Percentiles rank a stretch among this genome's conserved stretches.
phyloP scores from a whole-genome alignment of 176 grass and related monocot genomes.

The Neostapfia colusana region DNA sequence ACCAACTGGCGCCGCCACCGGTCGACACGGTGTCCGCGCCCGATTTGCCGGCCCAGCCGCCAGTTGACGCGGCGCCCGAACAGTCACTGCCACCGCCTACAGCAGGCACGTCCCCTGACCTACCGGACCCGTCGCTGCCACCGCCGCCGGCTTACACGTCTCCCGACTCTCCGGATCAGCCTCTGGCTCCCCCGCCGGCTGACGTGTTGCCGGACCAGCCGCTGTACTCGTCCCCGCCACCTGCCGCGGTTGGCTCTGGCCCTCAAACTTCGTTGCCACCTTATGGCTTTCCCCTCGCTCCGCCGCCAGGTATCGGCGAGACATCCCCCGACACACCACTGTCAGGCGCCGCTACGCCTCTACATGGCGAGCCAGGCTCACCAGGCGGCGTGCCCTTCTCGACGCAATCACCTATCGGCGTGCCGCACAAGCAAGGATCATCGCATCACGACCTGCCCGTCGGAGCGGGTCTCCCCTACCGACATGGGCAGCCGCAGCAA shows the following conservation, averaged over 20 bases:
- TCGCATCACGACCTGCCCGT: conserved; percentile 34
- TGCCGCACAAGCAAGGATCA: conserved; percentile 2
- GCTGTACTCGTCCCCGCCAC: conserved; percentile 36
- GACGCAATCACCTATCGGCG: too few relatives aligned
- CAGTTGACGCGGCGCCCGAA: conserved; percentile 28
- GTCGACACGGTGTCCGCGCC: conserved; percentile 10
- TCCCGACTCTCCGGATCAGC: conserved; percentile 28
- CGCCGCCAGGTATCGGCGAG: neutral
- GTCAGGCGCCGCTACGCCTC: neutral
- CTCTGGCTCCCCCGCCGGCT: conserved; percentile 15
- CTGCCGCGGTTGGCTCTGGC: neutral
- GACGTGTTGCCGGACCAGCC: conserved; percentile 22
- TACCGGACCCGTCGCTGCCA: neutral
- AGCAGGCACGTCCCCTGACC: neutral
- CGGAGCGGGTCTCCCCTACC: conserved; percentile 28
- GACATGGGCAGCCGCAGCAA: conserved; percentile 31
- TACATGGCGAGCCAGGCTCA: neutral
- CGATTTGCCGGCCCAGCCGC: conserved; percentile 17
- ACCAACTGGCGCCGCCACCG: conserved; percentile 18
- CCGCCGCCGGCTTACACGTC: conserved; percentile 7
- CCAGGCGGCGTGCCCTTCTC: conserved; percentile 26
- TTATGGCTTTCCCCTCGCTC: conserved; percentile 9
- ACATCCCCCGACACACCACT: neutral
- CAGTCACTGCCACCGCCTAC: conserved; percentile 15
- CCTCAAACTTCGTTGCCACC: conserved; percentile 7